Evolutionary conservation across 2,329 filamentous ascomycete species (phyloP).

Genomic region (Fusarium staphyleae): DNA sequence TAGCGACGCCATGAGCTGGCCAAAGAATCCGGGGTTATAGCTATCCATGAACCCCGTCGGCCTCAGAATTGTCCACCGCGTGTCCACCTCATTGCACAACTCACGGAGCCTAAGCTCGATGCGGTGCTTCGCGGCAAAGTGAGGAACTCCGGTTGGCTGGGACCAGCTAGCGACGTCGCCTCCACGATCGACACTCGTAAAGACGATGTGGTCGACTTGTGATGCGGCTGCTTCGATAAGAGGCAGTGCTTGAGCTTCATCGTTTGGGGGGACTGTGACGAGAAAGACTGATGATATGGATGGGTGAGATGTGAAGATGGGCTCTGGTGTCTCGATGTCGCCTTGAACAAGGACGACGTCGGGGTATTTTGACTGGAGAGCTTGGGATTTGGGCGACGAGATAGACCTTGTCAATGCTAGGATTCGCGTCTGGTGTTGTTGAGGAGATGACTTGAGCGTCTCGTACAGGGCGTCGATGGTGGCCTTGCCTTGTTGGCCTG

Average conservation of each 20-base stretch:
- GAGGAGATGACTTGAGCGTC: not conserved
- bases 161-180: constrained; percentile 19
- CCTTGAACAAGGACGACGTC: constrained; percentile 20
- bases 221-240: constrained; percentile 36
- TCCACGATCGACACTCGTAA: constrained; percentile 30
- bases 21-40: constrained; percentile 36
- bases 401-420: constrained; percentile 17
- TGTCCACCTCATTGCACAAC: constrained; percentile 1
- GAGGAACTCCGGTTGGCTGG: constrained; percentile 23
- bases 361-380: constrained; percentile 1
- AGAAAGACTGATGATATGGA: constrained; percentile 37
- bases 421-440: not conserved
- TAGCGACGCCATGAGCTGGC: constrained; percentile 39
- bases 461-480: constrained; percentile 18
- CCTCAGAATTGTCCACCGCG: constrained; percentile 38
- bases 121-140: constrained; percentile 31
- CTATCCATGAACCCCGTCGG: constrained; percentile 43
- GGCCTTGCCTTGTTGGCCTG: constrained; percentile 30
- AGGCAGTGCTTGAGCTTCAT: constrained; percentile 36
- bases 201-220: constrained; percentile 30
- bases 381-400: not conserved
- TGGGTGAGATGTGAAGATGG: constrained; percentile 34
- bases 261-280: constrained; percentile 40
- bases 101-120: constrained; percentile 19
- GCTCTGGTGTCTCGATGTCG: constrained; percentile 1